Conservation (phyloP, 2,329 filamentous ascomycete species). For the Hymenoscyphus scutula region DNA sequence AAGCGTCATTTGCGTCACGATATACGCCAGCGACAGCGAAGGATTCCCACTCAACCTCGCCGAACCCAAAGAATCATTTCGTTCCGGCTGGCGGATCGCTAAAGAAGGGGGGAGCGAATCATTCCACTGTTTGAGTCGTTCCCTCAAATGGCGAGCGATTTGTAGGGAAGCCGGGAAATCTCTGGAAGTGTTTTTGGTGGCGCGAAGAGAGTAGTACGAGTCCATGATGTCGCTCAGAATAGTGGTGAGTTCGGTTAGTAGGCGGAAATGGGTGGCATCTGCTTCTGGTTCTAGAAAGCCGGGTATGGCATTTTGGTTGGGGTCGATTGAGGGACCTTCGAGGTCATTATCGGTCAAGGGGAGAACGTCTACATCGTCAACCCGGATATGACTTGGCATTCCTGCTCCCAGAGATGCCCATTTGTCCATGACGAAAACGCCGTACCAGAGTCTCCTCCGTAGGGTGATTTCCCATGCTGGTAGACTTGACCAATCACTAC, state of each 20-base stretch:
- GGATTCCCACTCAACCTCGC: slow-evolving; percentile 33
- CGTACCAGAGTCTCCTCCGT: slow-evolving; percentile 37
- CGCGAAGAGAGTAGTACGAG: slow-evolving; percentile 35
- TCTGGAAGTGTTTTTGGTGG: slow-evolving; percentile 32
- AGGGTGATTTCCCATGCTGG: slow-evolving; percentile 36
- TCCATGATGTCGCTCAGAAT: slow-evolving; percentile 38
- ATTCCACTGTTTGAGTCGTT: slow-evolving; percentile 35
- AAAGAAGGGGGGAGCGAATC: slow-evolving; percentile 33
- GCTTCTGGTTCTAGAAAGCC: slow-evolving; percentile 28
- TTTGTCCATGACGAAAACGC: slow-evolving; percentile 37
- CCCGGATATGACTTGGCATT: slow-evolving; percentile 36
- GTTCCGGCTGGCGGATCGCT: slow-evolving; percentile 25
- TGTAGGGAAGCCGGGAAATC: slow-evolving; percentile 35
- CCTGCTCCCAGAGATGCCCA: slow-evolving; percentile 38
- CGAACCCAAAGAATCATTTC: slow-evolving; percentile 27
- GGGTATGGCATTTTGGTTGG: slow-evolving; percentile 20
- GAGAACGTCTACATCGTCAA: slow-evolving; percentile 35
- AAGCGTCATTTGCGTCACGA: slow-evolving; percentile 38
- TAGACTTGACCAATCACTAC: slow-evolving; percentile 34
- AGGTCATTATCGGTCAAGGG: slow-evolving; percentile 30
- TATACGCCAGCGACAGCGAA: slow-evolving; percentile 36
- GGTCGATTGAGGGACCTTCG: slow-evolving; percentile 24
- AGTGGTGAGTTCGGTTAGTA: slow-evolving; percentile 34
- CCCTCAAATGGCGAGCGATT: slow-evolving; percentile 31
- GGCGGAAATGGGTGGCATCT: slow-evolving; percentile 31